Evolutionary conservation across 495 filamentous ascomycete genomes (phyloP).

Genomic region (Penicillium steckii): DNA sequence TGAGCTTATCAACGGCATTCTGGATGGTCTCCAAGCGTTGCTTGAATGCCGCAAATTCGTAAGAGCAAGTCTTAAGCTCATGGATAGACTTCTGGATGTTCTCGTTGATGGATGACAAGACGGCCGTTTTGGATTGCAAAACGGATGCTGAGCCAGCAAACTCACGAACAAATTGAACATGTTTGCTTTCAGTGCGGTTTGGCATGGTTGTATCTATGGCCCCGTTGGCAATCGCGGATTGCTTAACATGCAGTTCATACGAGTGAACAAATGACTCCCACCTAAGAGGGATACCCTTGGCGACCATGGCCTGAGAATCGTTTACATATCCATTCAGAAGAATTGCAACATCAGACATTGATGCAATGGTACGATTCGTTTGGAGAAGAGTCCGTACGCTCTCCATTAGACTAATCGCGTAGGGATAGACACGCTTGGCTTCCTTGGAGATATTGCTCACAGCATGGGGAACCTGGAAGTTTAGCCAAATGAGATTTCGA

Average conservation of each 20-base stretch:
- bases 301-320: conserved; percentile 75
- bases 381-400: conserved; percentile 87
- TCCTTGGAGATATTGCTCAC: conserved; percentile 96
- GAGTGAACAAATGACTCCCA: conserved; percentile 98
- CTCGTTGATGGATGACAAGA: conserved; percentile 73
- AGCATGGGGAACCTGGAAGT: conserved; percentile 86
- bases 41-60: conserved; percentile 72
- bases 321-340: conserved; percentile 88
- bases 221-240: conserved; percentile 57
- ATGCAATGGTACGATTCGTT: conserved; percentile 73
- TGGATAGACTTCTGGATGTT: conserved; percentile 76
- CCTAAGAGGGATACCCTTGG: conserved; percentile 81
- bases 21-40: conserved; percentile 81
- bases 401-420: conserved; percentile 97
- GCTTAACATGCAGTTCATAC: conserved; percentile 86
- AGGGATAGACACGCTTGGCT: conserved; percentile 94
- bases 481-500: conserved; percentile 91
- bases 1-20: conserved; percentile 87
- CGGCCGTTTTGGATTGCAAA: conserved; percentile 80
- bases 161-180: conserved; percentile 93
- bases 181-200: conserved; percentile 76
- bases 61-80: conserved; percentile 84
- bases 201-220: conserved; percentile 55
- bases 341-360: conserved; percentile 82
- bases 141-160: conserved; percentile 82